Base-by-base conservation (phyloP, 176 grass and related monocot species). In the Paspalum notatum region DNA sequence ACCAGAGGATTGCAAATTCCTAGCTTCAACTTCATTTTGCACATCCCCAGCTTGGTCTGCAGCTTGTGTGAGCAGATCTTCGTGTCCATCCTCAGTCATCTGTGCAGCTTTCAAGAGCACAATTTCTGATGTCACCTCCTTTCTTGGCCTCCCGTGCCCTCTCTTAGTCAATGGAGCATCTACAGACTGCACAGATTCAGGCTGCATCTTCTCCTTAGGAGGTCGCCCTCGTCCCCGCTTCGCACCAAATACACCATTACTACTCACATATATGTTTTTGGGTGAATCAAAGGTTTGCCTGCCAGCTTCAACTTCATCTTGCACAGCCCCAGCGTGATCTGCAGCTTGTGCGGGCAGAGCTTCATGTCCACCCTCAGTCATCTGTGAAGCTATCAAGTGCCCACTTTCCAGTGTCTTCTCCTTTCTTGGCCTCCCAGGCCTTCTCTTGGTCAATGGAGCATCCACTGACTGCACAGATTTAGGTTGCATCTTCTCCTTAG, bases 391-490 rank as follows among this genome's bases (percentile, higher is more conserved):
- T 56, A 44, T 12, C 21, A 25, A 12, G 18, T 39, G 8, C 24
- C 16, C 57, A 22, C 4, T 41, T 72, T 38, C 79, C 55, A 50
- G 17, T 4, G 37, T 38, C 81, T 26, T 83, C 48, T 66, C 48
- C 60, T 83, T 77, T 60, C 72, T 84, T 44, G 83, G 75, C 47
- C 75, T 80, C 25, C 84, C 76, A 66, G 47, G 75, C 12, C 68
- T 58, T 74, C 58, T 54, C 17, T 48, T 74, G 4, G 58, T 25
- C 51, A 72, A 44, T 9, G 52, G 14, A 60, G 20, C 64, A 61
- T 46, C 3, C 11, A 4, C 49, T 27, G 46, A 26, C 7, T 21
- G 61, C 40, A 37, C n/a, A 63, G 57, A 43, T 48, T 39, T 20
- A 74, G 14, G 50, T 48, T 65, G 24, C 18, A 49, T 66, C 13